Conservation (phyloP, 306 rosid genomes). For the Medicago lupulina region DNA sequence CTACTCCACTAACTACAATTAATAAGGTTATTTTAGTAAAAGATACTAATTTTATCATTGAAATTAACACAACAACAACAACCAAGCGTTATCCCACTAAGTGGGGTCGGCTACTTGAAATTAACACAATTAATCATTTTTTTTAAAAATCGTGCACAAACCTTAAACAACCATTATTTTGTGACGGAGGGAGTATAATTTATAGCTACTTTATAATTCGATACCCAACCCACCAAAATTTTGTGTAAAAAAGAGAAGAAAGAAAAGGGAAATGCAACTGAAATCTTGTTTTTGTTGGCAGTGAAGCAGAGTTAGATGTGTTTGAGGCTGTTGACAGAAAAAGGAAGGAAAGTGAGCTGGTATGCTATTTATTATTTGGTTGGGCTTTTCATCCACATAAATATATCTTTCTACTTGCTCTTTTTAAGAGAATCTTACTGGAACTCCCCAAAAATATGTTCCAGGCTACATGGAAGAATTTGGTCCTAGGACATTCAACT, state of each 20-base stretch:
- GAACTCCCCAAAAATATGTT: constrained; percentile 32
- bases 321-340: constrained; percentile 89
- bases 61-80: no score
- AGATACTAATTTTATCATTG: no score
- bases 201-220: neutral
- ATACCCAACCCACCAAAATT: constrained; percentile 9
- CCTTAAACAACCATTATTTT: no score
- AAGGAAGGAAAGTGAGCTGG: constrained; percentile 82
- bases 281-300: constrained; percentile 51
- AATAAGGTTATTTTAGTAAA: no score
- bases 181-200: no score
- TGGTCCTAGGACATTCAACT: constrained; percentile 55
- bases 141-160: no score
- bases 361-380: constrained; percentile 48
- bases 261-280: constrained; percentile 2
- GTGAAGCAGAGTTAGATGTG: constrained; percentile 93
- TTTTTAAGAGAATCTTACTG: constrained; percentile 22
- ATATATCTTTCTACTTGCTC: constrained; percentile 26
- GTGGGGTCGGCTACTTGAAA: no score
- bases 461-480: constrained; percentile 86
- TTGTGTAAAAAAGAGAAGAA: constrained; percentile 12
- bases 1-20: no score
- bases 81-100: no score
- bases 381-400: constrained; percentile 16
- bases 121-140: no score